Base-by-base conservation (phyloP, 1,284 basidiomycete genomes). In the Trichosporon sp. region DNA sequence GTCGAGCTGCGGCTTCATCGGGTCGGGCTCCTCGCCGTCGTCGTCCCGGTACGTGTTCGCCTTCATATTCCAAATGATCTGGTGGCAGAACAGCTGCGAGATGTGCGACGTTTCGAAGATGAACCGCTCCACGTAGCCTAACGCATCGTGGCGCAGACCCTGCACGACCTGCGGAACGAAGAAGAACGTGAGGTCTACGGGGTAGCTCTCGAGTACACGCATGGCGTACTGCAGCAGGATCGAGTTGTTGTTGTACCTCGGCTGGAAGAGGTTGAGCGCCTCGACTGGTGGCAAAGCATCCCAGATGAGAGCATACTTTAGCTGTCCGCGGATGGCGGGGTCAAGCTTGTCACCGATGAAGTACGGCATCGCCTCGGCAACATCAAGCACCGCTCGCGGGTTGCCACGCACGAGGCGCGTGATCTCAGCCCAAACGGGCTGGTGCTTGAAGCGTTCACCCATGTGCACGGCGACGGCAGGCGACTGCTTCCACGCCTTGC, bases 51-150 rank as follows among this genome's bases (percentile, higher is more conserved):
- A 98, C 74, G 91, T 94, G 81, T 99, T 99, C 4, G 97, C 97
- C 80, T 97, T 97, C 97, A 99, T 99, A 83, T 99, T 99, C 97
- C 97, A 99, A 75, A 99, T 94, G 74, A 99, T 99, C 85, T 99
- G 97, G 83, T 99, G 97, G 80, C 97, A 99, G 87, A 99, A 99
- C 10, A 96, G 85, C 83, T 98, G 96, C 3, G 96, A 98, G 74
- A 99, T 94, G 85, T 95, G 96, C 11, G 96, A 92, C 0, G 96
- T 98, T 85, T 98, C 95, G 76, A 96, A 96, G 79, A 99, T 95
- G 87, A 98, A 99, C 35, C 91, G 90, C 75, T 92, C 90, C 35
- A 99, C 94, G 83, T 99, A 99, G 65, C 94, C 96, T 6, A 94
- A 87, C 21, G 91, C 89, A 79, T 98, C 95, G 70, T 91, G 89